Conservation (phyloP, 2,329 filamentous ascomycete genomes). For the Aureobasidium pullulans region DNA sequence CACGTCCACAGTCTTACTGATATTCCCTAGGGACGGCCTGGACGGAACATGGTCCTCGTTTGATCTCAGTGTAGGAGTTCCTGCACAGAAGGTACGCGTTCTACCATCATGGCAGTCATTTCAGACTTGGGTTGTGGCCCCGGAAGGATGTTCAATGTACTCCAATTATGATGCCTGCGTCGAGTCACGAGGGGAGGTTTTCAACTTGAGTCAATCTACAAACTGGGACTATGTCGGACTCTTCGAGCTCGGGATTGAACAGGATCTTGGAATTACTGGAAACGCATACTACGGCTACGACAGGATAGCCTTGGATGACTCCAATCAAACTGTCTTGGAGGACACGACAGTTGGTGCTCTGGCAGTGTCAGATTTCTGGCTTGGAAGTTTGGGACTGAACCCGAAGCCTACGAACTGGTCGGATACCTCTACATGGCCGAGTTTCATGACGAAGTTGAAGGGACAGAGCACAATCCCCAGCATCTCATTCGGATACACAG, state of each 20-base stretch:
- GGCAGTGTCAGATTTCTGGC: constrained; percentile 35
- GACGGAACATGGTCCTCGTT: constrained; percentile 70
- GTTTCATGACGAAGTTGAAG: constrained; percentile 47
- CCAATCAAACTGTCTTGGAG: constrained; percentile 32
- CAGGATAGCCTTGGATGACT: constrained; percentile 33
- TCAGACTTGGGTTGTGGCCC: constrained; percentile 62
- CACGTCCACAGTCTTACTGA: constrained; percentile 12
- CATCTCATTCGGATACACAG: constrained; percentile 68
- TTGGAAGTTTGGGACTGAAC: constrained; percentile 43
- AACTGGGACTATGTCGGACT: constrained; percentile 54
- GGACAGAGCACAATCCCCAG: constrained; percentile 57
- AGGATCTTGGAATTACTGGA: constrained; percentile 49
- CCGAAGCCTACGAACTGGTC: constrained; percentile 44
- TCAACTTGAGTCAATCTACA: constrained; percentile 45
- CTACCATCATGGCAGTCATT: constrained; percentile 61
- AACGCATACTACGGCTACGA: constrained; percentile 60
- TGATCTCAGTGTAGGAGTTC: constrained; percentile 50
- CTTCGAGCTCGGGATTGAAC: constrained; percentile 52
- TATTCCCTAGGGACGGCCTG: constrained; percentile 48
- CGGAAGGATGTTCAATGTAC: constrained; percentile 45
- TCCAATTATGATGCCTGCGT: constrained; percentile 39
- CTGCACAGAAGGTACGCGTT: constrained; percentile 47
- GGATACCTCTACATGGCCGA: constrained; percentile 43
- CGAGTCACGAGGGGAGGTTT: constrained; percentile 52
- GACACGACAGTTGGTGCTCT: constrained; percentile 37